Evolutionary conservation across 148 eudicot species (phyloP).

Genomic region (Drosera capensis): DNA sequence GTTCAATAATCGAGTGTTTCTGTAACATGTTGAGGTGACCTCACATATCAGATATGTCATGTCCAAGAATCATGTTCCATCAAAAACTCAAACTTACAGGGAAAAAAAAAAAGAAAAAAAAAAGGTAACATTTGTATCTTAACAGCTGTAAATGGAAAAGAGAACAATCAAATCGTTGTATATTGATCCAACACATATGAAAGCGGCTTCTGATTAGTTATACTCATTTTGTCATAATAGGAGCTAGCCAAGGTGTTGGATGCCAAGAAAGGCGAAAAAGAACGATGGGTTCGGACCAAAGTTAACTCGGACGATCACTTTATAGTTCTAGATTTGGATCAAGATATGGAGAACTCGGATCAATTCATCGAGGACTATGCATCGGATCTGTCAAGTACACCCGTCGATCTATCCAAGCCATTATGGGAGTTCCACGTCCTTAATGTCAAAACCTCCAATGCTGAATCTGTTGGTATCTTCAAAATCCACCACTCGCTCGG

Average conservation of each 20-base stretch:
- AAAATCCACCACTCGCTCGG: slow-evolving; percentile 57
- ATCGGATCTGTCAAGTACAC: slow-evolving; percentile 19
- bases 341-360: slow-evolving; percentile 28
- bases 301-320: slow-evolving; percentile 34
- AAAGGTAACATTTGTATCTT: no score
- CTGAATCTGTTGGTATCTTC: slow-evolving; percentile 16
- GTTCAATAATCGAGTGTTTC: no score
- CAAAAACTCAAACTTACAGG: no score
- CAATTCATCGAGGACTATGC: slow-evolving; percentile 39
- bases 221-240: neutral
- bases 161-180: no score
- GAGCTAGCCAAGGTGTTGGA: no score
- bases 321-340: slow-evolving; percentile 25
- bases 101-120: no score
- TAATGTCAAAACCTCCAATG: slow-evolving; percentile 34
- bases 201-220: no score
- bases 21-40: no score
- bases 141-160: no score
- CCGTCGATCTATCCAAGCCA: slow-evolving; percentile 41
- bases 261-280: slow-evolving; percentile 10
- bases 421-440: slow-evolving; percentile 66
- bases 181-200: no score
- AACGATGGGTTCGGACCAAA: slow-evolving; percentile 28
- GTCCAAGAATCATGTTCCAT: no score
- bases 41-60: no score